Evolutionary conservation across 306 rosid species (phyloP).

Genomic region (Sicyos baderoa): DNA sequence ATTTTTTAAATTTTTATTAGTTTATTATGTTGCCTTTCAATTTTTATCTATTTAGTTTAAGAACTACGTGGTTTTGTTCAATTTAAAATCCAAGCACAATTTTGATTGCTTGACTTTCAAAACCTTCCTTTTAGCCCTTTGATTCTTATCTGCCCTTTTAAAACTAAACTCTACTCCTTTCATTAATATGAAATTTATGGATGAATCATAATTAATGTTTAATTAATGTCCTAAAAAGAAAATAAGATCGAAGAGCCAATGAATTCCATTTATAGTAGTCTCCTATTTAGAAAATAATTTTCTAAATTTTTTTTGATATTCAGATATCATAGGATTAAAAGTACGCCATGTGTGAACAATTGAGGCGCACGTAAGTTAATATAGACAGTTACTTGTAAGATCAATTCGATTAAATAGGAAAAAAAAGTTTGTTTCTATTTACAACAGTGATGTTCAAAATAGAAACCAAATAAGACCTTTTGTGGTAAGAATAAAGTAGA

Average conservation of each 20-base stretch:
- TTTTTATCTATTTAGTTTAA: too few species aligned
- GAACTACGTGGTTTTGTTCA: too few species aligned
- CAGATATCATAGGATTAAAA: too few species aligned
- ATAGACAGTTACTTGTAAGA: not conserved
- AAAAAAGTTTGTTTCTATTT: not conserved
- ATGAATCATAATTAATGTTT: not conserved
- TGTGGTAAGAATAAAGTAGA: conserved; percentile 2
- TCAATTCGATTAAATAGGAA: not conserved
- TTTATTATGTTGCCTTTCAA: too few species aligned
- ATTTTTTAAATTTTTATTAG: too few species aligned
- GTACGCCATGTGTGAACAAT: too few species aligned
- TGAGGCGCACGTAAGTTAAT: not conserved
- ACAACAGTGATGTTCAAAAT: not conserved
- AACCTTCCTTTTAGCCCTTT: too few species aligned
- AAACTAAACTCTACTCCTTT: too few species aligned
- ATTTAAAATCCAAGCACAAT: not conserved
- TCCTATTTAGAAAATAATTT: too few species aligned
- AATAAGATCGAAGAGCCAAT: not conserved
- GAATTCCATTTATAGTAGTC: too few species aligned
- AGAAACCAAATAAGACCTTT: not conserved
- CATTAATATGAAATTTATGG: not conserved
- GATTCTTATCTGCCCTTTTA: not conserved
- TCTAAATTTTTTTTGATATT: too few species aligned
- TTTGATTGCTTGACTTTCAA: not conserved
- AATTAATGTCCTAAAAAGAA: not conserved